Evolutionary conservation across 805 yeast species (phyloP).

Genomic region (Helenozyma rhizophorensis): DNA sequence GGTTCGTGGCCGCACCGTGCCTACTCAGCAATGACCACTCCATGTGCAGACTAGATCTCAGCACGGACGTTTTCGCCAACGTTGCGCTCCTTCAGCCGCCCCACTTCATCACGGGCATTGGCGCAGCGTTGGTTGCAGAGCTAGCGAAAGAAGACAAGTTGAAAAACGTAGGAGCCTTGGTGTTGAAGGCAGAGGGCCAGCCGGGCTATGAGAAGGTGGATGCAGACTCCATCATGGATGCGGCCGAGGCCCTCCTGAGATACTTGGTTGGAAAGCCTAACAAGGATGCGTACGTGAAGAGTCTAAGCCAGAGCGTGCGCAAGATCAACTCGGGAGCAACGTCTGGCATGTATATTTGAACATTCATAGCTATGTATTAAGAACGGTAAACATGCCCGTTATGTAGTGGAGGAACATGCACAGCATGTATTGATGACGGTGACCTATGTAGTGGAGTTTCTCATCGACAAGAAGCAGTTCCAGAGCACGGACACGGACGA

Average conservation of each 20-base stretch:
- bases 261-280: constrained; percentile 2
- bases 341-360: constrained; percentile 23
- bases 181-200: constrained; percentile 58
- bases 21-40: constrained; percentile 27
- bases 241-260: constrained; percentile 5
- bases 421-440: neutral
- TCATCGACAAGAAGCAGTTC: constrained; percentile 88
- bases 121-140: constrained; percentile 41
- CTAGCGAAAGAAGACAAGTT: constrained; percentile 3
- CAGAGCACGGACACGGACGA: constrained; percentile 83
- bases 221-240: constrained; percentile 38
- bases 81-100: constrained; percentile 49
- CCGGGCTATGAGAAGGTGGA: constrained; percentile 55
- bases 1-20: constrained; percentile 37
- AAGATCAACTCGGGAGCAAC: constrained; percentile 21
- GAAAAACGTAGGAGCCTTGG: constrained; percentile 16
- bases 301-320: constrained; percentile 19
- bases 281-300: constrained; percentile 7
- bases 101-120: constrained; percentile 54
- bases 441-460: constrained; percentile 41
- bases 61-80: constrained; percentile 6
- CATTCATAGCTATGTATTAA: too few relatives aligned
- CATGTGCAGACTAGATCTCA: constrained; percentile 19
- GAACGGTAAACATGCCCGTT: neutral
- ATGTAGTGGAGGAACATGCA: neutral